Evolutionary conservation across 176 grass and related monocot species (phyloP).

Genomic region (Aegilops tauschii): DNA sequence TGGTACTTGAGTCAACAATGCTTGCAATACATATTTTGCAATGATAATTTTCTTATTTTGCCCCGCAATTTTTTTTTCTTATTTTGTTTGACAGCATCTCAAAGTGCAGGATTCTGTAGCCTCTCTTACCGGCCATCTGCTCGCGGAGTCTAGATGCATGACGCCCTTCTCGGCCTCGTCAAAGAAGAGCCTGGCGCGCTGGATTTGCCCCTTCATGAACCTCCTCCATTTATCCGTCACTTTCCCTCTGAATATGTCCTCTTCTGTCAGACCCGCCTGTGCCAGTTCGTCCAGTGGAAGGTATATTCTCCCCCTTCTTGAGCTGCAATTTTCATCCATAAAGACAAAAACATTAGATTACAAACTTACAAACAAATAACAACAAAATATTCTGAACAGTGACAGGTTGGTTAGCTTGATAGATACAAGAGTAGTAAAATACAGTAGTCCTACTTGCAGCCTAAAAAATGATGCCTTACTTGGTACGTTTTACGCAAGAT

Average conservation of each 20-base stretch:
- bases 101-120: not conserved
- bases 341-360: conserved; percentile 28
- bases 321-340: conserved; percentile 55
- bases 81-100: not conserved
- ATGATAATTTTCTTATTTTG: too few species aligned
- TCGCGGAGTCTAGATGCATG: conserved; percentile 63
- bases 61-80: too few species aligned
- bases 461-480: not conserved
- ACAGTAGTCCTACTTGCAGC: not conserved
- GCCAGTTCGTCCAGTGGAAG: conserved; percentile 86
- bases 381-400: not conserved
- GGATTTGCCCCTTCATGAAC: conserved; percentile 97
- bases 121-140: conserved; percentile 86
- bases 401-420: not conserved
- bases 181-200: conserved; percentile 83
- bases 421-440: conserved; percentile 7
- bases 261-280: conserved; percentile 63
- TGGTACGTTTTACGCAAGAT: not conserved
- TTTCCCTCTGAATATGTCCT: conserved; percentile 86
- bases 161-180: conserved; percentile 81
- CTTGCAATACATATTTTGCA: not conserved
- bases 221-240: conserved; percentile 88
- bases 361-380: conserved; percentile 15
- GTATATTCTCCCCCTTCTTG: conserved; percentile 95
- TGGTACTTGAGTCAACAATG: not conserved